Evolutionary conservation across 192 early-diverging fungal species (phyloP).

Genomic region (Backusella australiensis): DNA sequence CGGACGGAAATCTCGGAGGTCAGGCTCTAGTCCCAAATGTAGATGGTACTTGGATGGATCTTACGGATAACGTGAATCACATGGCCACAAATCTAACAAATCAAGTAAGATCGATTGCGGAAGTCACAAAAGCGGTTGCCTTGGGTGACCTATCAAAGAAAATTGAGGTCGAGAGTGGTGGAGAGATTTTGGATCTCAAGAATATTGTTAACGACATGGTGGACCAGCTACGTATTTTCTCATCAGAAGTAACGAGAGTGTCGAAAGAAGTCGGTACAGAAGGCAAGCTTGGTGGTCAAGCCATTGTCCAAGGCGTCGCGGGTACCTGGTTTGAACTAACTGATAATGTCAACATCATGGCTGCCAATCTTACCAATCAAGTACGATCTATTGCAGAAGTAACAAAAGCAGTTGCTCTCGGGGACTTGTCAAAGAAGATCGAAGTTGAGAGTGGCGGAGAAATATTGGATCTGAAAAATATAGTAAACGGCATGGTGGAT

Average conservation of each 20-base stretch:
- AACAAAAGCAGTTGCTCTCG: constrained; percentile 60
- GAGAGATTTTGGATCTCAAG: constrained; percentile 68
- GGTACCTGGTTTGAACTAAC: constrained; percentile 57
- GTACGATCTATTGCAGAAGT: constrained; percentile 60
- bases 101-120: constrained; percentile 58
- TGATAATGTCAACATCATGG: constrained; percentile 59
- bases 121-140: constrained; percentile 60
- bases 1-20: constrained; percentile 62
- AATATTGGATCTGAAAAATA: constrained; percentile 63
- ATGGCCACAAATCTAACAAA: constrained; percentile 58
- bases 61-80: constrained; percentile 59
- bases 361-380: constrained; percentile 42
- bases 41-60: constrained; percentile 61
- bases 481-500: constrained; percentile 71
- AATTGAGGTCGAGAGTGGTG: constrained; percentile 57
- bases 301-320: constrained; percentile 62
- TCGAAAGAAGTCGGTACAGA: constrained; percentile 61
- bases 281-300: constrained; percentile 68
- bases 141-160: constrained; percentile 60
- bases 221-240: constrained; percentile 61
- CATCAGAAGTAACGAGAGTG: constrained; percentile 60
- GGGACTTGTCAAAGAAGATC: constrained; percentile 66
- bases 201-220: constrained; percentile 71
- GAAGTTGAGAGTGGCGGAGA: constrained; percentile 63
- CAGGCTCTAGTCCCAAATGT: constrained; percentile 58